Percentiles rank a stretch among this genome's conserved stretches.
These are phyloP conservation scores for Eucalyptus sp. DNA, from an alignment of 345 rosid species.

Conservation along the genomic window DNA sequence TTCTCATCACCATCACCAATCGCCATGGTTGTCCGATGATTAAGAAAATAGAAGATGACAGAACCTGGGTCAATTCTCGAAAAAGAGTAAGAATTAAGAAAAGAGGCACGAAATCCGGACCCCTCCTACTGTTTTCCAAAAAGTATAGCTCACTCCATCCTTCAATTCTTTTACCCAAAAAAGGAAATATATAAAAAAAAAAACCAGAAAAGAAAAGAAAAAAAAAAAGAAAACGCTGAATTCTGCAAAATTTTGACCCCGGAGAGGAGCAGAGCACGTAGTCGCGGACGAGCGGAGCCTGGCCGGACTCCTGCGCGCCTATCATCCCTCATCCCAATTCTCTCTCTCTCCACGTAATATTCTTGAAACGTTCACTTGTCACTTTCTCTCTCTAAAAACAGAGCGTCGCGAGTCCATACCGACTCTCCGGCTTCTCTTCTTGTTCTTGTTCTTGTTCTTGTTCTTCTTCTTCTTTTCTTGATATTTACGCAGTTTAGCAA, in stretches of 20 bases:
- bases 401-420: not conserved
- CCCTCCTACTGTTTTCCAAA: not conserved
- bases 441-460: not conserved
- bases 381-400: not conserved
- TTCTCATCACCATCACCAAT: not conserved
- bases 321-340: not conserved
- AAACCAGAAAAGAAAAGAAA: not conserved
- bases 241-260: not conserved
- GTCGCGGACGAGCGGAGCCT: not conserved
- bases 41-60: not conserved
- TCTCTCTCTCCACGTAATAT: not conserved
- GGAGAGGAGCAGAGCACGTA: not conserved
- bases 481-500: not conserved
- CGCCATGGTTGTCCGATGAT: not conserved
- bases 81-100: not conserved
- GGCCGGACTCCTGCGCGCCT: not conserved
- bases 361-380: not conserved
- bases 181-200: too few relatives aligned
- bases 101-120: not conserved
- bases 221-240: not conserved
- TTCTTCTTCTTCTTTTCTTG: not conserved
- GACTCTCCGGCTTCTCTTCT: not conserved
- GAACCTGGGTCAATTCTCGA: not conserved
- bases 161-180: not conserved
- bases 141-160: not conserved